Base-by-base conservation (phyloP, 306 rosid species). In the Lathyrus tuberosus region DNA sequence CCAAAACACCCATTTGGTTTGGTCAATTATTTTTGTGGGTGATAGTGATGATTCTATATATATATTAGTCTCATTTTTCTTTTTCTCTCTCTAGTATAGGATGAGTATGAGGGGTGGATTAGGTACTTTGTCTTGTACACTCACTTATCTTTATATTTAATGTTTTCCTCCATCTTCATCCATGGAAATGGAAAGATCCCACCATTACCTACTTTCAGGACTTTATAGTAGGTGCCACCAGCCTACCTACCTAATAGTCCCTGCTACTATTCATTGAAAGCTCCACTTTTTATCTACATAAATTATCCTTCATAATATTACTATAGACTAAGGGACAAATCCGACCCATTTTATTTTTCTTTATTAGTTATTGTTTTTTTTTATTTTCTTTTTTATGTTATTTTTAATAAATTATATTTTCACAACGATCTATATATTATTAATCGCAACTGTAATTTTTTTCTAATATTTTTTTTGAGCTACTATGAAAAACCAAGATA, bases 151-250 rank as follows among this genome's bases (percentile, higher is more conserved):
- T 57, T 47, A 71, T 52, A 70, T 74, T 74, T 35, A 82, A 74
- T 61, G 76, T 68, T 75, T 60, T 75, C 40, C 13, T 43, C 71
- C 67, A 75, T 72, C 68, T 52, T 71, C 72, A 30, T 70, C 53
- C 46, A 71, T 71, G 75, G 82, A 77, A 81, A 49, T 51, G 54
- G 65, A 75, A 75, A 77, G 80, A 77, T 78, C 75, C 78, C 82
- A 73, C 79, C 79, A 51, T 67, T 75, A 81, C 88, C 89, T 72
- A 86, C 83, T 77, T 74, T 82, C 86, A 75, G 77, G 82, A 76
- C 87, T 82, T 75, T 66, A 30, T 72, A 35, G 4, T 62, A 51
- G 35, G 85, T 76, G 78, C 67, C 80, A 79, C 75, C 57, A 70
- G 30, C 80, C 85, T 62, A 73, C 78, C 86, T 70, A 66, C 78